Base-by-base conservation (phyloP, 2,329 filamentous ascomycete genomes). In the Calonectria pteridis region DNA sequence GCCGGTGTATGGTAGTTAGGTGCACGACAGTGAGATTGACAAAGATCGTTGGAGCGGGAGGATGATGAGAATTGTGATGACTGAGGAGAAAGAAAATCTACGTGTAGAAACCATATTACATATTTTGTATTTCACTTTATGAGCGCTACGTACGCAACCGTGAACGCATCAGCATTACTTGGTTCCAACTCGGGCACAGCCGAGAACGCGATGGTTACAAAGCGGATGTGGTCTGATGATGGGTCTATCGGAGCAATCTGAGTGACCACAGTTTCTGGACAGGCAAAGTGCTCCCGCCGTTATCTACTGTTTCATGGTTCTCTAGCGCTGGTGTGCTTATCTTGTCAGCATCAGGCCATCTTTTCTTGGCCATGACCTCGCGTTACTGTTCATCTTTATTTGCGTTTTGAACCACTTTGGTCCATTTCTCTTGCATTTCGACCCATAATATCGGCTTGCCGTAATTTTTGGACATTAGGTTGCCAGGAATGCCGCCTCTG, bases 261-360 rank as follows among this genome's bases (percentile, higher is more conserved):
- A 67, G 26, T 72, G 69, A 64, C 6, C 53, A 67, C 49, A 33
- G 29, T 53, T 62, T 64, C 63, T 23, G 16, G 16, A 43, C 14
- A 18, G 63, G 64, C 26, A 51, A 63, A 46, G 69, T 67, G 63
- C 28, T 67, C 64, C 69, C 69, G 69, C 69, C 64, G 53, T 72
- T 72, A 67, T 72, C 69, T 72, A 20, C 31, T 40, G 51, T n/a
- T n/a, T 33, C 29, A 14, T 31, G 51, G 26, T 13, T 40, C 14
- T 50, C 33, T 72, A 72, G 69, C 53, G 63, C 46, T 53, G 33
- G 62, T 64, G 69, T 64, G 64, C 67, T 72, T 72, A 72, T 72
- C 69, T 67, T 67, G 59, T 67, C 69, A 26, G 20, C 37, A 53
- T 72, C 69, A 63, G 69, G 16, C 63, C 69, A 72, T 67, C 43